phyloP scores from a whole-genome alignment of 2,329 filamentous ascomycete species.

The Pleoardoris graminearum region DNA sequence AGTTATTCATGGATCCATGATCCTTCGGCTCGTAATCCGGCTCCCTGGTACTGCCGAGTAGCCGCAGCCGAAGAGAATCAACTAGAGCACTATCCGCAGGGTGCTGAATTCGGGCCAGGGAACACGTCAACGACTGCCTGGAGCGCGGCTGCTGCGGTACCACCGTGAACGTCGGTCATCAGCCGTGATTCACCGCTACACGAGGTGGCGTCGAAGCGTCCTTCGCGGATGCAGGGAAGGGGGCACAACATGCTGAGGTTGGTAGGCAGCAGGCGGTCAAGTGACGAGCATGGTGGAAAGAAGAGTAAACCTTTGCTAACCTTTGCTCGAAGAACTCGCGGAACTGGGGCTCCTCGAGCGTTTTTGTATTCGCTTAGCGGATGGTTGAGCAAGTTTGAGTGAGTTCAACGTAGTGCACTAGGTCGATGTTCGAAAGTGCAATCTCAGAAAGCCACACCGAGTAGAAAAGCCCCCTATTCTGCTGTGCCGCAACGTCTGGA shows the following conservation, averaged over 20 bases:
- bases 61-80: not conserved
- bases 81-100: not conserved
- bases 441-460: no score
- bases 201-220: not conserved
- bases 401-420: not conserved
- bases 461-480: no score
- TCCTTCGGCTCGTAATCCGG: not conserved
- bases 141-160: slow-evolving; percentile 1
- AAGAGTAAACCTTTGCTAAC: not conserved
- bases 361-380: not conserved
- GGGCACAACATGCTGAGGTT: slow-evolving; percentile 1
- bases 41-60: not conserved
- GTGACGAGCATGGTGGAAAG: not conserved
- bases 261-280: not conserved
- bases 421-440: no score
- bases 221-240: slow-evolving; percentile 3
- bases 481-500: no score
- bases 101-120: not conserved
- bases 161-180: not conserved
- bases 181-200: slow-evolving; percentile 1
- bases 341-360: no score
- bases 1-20: not conserved
- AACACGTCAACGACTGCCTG: not conserved
- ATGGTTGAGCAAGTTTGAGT: not conserved
- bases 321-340: no score